Evolutionary conservation across 305 asterid genomes (phyloP).

Genomic region (Rubia peregrina): DNA sequence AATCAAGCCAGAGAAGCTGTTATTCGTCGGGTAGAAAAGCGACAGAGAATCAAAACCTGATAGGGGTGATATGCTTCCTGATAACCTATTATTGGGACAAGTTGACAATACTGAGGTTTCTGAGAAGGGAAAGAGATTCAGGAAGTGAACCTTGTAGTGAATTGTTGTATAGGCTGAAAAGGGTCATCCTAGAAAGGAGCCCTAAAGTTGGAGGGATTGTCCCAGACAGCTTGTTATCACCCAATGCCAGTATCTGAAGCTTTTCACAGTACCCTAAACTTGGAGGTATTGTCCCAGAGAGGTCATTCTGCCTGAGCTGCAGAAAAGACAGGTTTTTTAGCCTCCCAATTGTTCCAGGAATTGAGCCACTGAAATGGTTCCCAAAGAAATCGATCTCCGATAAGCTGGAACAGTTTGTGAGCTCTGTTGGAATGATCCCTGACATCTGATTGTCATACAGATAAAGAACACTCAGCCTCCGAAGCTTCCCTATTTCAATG

Average conservation of each 20-base stretch:
- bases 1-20: conserved; percentile 57
- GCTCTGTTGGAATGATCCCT: conserved; percentile 59
- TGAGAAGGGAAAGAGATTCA: conserved; percentile 55
- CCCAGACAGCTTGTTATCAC: conserved; percentile 80
- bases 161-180: conserved; percentile 74
- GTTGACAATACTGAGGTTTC: conserved; percentile 59
- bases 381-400: conserved; percentile 69
- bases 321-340: conserved; percentile 57
- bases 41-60: conserved; percentile 50
- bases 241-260: conserved; percentile 60
- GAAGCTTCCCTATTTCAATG: conserved; percentile 57
- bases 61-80: conserved; percentile 52
- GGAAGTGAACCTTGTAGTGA: conserved; percentile 79
- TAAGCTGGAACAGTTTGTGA: conserved; percentile 64
- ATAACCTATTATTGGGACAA: conserved; percentile 59
- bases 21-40: conserved; percentile 62
- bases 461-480: conserved; percentile 42
- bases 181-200: conserved; percentile 48
- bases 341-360: conserved; percentile 70
- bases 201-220: conserved; percentile 58
- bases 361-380: conserved; percentile 54
- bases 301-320: conserved; percentile 65
- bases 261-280: conserved; percentile 74
- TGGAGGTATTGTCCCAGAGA: conserved; percentile 68
- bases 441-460: conserved; percentile 77